These are phyloP conservation scores for Macadamia integrifolia DNA, from an alignment of 164 flowering plant genomes.

Conservation along the genomic window DNA sequence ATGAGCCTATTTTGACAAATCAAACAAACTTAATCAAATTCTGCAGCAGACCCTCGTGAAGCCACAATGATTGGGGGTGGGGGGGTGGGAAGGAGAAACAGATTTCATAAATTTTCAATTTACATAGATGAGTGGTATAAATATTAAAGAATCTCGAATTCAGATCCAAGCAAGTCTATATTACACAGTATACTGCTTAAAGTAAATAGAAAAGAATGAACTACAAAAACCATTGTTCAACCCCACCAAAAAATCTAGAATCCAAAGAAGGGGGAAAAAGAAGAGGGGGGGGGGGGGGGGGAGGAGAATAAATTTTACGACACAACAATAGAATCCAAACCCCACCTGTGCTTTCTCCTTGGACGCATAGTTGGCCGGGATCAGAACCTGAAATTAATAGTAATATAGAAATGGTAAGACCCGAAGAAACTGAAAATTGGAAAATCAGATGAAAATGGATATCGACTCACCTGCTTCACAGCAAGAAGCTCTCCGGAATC, in stretches of 20 bases:
- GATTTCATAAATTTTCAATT: no score
- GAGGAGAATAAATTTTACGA: background rate
- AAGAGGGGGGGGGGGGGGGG: background rate
- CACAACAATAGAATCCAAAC: background rate
- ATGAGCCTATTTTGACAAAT: slow-evolving; percentile 37
- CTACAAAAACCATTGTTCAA: background rate
- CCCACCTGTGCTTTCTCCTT: slow-evolving; percentile 61
- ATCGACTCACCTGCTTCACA: slow-evolving; percentile 63
- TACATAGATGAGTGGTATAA: no score
- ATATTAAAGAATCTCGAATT: background rate
- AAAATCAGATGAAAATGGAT: background rate
- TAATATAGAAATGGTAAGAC: slow-evolving; percentile 1
- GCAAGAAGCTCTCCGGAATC: slow-evolving; percentile 98
- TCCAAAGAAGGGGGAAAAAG: background rate
- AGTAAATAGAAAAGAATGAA: background rate
- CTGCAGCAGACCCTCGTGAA: background rate
- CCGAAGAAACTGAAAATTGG: background rate
- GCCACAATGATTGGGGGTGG: background rate
- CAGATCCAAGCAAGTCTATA: background rate
- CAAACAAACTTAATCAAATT: slow-evolving; percentile 6
- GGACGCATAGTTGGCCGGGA: slow-evolving; percentile 49
- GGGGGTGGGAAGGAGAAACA: no score
- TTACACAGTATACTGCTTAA: background rate
- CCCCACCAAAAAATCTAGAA: background rate
- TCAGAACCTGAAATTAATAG: slow-evolving; percentile 40